These are phyloP conservation scores for Tetraselmis chui DNA, from an alignment of 139 green algal genomes.

Conservation along the genomic window DNA sequence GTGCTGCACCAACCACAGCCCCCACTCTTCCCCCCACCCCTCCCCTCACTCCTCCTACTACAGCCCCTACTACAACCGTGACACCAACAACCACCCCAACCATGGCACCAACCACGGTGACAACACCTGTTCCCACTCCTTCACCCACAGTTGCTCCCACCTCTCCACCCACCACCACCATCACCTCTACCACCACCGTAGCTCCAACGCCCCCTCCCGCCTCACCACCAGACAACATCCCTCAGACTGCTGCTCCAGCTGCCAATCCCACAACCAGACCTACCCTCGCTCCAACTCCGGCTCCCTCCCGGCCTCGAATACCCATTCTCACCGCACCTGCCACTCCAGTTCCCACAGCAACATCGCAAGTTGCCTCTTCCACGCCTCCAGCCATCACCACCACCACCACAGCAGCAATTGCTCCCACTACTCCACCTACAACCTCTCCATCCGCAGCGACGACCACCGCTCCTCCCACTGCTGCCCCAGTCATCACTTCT, in stretches of 20 bases:
- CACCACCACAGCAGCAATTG: too few relatives aligned
- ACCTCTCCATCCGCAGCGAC: too few relatives aligned
- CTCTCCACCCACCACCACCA: background rate
- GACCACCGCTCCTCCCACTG: too few relatives aligned
- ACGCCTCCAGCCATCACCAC: too few relatives aligned
- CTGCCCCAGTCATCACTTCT: too few relatives aligned
- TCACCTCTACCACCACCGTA: background rate
- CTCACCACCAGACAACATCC: too few relatives aligned
- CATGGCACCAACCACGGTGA: background rate
- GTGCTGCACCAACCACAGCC: background rate
- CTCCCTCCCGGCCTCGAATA: too few relatives aligned
- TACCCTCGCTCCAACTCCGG: too few relatives aligned
- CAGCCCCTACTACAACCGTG: background rate
- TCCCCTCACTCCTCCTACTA: background rate
- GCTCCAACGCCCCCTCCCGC: background rate
- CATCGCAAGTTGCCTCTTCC: background rate
- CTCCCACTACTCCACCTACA: too few relatives aligned
- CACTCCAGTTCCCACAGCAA: background rate
- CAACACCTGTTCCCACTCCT: background rate
- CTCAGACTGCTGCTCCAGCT: too few relatives aligned
- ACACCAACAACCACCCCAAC: background rate
- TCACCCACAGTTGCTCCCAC: background rate
- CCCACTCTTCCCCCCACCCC: background rate
- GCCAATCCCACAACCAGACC: too few relatives aligned
- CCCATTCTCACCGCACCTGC: too few relatives aligned